Evolutionary conservation across 2,329 filamentous ascomycete genomes (phyloP).

Genomic region (Monilinia fructigena): DNA sequence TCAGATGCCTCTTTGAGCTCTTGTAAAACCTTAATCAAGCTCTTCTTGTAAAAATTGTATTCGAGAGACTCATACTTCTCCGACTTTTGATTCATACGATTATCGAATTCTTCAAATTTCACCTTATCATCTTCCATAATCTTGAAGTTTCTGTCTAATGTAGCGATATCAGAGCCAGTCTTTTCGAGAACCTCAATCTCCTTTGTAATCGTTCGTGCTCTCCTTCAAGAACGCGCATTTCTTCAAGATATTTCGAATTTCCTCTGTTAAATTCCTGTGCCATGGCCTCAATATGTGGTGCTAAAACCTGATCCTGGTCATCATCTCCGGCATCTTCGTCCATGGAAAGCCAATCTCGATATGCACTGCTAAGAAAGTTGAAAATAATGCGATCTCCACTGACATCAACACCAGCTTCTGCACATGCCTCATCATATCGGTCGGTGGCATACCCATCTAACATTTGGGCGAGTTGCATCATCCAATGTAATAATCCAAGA

Average conservation of each 20-base stretch:
- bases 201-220: constrained; percentile 76
- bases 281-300: constrained; percentile 86
- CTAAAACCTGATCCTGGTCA: constrained; percentile 73
- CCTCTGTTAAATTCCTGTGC: constrained; percentile 79
- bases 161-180: constrained; percentile 76
- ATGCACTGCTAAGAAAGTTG: constrained; percentile 84
- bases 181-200: constrained; percentile 91
- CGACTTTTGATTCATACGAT: constrained; percentile 75
- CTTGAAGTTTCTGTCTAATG: constrained; percentile 84
- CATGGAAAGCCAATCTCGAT: constrained; percentile 90
- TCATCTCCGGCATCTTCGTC: constrained; percentile 86
- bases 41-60: constrained; percentile 83
- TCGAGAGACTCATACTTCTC: constrained; percentile 81
- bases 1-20: constrained; percentile 80
- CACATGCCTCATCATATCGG: constrained; percentile 85
- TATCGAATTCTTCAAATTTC: constrained; percentile 96
- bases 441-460: constrained; percentile 77
- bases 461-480: constrained; percentile 97
- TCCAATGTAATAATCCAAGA: constrained; percentile 91
- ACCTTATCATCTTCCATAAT: constrained; percentile 91
- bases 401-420: constrained; percentile 84
- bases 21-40: constrained; percentile 69
- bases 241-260: constrained; percentile 80
- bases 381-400: constrained; percentile 91
- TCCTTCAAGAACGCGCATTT: constrained; percentile 80